Evolutionary conservation across 495 filamentous ascomycete genomes (phyloP), one percentile per base, ranked within the genome.

Genomic region (Xylaria bambusicola): DNA sequence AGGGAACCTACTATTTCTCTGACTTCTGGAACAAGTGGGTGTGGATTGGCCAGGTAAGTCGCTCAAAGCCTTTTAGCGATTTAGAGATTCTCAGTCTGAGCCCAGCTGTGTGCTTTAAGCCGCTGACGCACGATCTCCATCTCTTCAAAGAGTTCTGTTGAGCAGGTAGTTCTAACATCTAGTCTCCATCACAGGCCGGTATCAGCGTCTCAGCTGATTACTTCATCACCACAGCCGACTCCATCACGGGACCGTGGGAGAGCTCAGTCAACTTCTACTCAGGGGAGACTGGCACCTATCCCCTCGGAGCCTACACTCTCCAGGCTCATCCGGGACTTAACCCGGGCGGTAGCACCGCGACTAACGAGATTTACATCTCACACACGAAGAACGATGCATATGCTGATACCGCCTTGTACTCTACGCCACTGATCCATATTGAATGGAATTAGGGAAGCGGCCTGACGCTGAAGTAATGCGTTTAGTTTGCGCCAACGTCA

Each of bases 1-100:
- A 73, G 50, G 72, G 71, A 27, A 73, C 62, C 12, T 73, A 60
- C 50, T 74, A 73, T 61, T 72, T 68, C 33, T 68, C 60, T 18
- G 31, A 36, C 1, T 38, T 52, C 29, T 70, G 64, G 63, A 26
- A 65, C 17, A 61, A 66, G 9, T 74, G 62, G 58, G 62, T 74
- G 41, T 74, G 69, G 67, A 70, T 74, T 35, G 72, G 72, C 6
- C 62, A 67, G 63, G 51, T 65, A 1, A 50, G 52, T 27, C 33
- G 36, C 1, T 64, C 49, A 13, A 17, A 23, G 10, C 24, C 20
- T 23, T 38, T 38, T 15, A 38, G 12, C 12, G 3, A 8, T 38
- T 38, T 6, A n/a, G n/a, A n/a, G n/a, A n/a, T n/a, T n/a, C n/a
- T n/a, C n/a, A n/a, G 36, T 38, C 36, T 38, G 3, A 38, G 36